A percentile compares a stretch with the other conserved stretches of the same genome.
Conservation (phyloP, 805 yeast species). For the Yamadazyma nakazawae region DNA sequence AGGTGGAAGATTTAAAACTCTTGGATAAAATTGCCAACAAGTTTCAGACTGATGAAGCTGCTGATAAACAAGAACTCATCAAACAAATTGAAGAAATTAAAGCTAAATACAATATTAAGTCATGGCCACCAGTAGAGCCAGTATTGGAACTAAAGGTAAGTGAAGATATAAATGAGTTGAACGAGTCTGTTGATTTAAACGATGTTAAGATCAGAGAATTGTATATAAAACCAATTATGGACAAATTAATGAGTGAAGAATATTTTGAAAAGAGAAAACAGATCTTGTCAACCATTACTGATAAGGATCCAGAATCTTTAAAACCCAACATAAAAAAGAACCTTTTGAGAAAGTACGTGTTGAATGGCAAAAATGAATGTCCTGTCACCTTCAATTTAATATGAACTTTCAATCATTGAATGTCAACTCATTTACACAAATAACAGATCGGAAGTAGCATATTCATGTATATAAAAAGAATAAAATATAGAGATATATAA, state of each 20-base stretch:
- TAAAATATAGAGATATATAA: constrained; percentile 2
- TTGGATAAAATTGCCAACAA: constrained; percentile 29
- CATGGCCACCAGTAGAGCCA: constrained; percentile 43
- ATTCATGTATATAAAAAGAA: constrained; percentile 5
- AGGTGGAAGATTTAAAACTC: constrained; percentile 36
- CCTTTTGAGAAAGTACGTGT: constrained; percentile 57
- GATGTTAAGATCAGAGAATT: constrained; percentile 27
- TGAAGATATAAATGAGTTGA: constrained; percentile 21
- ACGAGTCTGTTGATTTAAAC: constrained; percentile 21
- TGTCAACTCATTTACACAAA: neutral
- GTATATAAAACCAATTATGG: constrained; percentile 28
- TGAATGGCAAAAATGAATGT: constrained; percentile 29
- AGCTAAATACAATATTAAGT: constrained; percentile 31
- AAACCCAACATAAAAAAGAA: constrained; percentile 59
- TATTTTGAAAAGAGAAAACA: constrained; percentile 19
- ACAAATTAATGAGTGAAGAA: constrained; percentile 29
- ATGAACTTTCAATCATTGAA: neutral
- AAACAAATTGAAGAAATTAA: constrained; percentile 35
- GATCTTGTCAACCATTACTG: constrained; percentile 20
- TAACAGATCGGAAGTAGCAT: constrained; percentile 1
- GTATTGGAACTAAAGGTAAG: constrained; percentile 32
- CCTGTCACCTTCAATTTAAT: constrained; percentile 14
- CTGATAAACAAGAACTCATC: constrained; percentile 14
- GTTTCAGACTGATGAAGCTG: constrained; percentile 21
- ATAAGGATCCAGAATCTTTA: constrained; percentile 16